Conservation (phyloP, 2,329 filamentous ascomycete species). For the Botryosphaeria dothidea region DNA sequence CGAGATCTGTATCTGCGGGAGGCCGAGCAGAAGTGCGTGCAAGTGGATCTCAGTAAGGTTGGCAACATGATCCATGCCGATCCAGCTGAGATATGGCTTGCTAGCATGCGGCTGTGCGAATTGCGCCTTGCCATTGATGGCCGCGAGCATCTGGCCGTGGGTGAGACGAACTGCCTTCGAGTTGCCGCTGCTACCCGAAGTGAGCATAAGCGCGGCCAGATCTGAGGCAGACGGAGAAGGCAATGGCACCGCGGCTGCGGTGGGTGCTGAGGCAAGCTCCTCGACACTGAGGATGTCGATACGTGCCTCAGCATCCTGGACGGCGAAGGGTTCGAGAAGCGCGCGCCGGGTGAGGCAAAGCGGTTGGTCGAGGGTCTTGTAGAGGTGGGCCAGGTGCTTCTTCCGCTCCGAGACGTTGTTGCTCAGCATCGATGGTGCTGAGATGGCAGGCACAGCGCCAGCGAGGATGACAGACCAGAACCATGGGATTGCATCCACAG, state of each 20-base stretch:
- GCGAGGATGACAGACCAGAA: not conserved
- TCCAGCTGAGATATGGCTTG: slow-evolving; percentile 47
- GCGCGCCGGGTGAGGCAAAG: not conserved
- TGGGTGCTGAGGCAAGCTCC: not conserved
- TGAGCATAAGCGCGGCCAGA: slow-evolving; percentile 45
- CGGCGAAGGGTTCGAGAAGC: not conserved
- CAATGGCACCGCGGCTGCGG: not conserved
- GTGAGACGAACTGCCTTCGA: slow-evolving; percentile 52
- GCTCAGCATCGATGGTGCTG: not conserved
- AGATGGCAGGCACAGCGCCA: not conserved
- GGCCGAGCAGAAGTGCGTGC: slow-evolving; percentile 45
- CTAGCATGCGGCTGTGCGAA: slow-evolving; percentile 1
- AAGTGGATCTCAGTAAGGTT: slow-evolving; percentile 55
- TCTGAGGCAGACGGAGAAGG: not conserved
- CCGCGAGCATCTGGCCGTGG: slow-evolving; percentile 45
- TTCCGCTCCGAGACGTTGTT: not conserved
- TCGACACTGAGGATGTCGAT: slow-evolving; percentile 3
- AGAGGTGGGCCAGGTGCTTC: slow-evolving; percentile 5
- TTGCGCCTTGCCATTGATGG: slow-evolving; percentile 44
- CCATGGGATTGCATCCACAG: slow-evolving; percentile 1
- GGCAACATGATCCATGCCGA: slow-evolving; percentile 57
- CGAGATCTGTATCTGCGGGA: slow-evolving; percentile 49
- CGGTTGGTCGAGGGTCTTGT: not conserved
- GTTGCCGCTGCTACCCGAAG: slow-evolving; percentile 54
- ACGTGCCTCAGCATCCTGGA: not conserved